Percentiles rank a stretch among this genome's conserved stretches.
Evolutionary conservation across 176 grass and related monocot species (phyloP).

Genomic region (Bolboschoenus planiculmis): DNA sequence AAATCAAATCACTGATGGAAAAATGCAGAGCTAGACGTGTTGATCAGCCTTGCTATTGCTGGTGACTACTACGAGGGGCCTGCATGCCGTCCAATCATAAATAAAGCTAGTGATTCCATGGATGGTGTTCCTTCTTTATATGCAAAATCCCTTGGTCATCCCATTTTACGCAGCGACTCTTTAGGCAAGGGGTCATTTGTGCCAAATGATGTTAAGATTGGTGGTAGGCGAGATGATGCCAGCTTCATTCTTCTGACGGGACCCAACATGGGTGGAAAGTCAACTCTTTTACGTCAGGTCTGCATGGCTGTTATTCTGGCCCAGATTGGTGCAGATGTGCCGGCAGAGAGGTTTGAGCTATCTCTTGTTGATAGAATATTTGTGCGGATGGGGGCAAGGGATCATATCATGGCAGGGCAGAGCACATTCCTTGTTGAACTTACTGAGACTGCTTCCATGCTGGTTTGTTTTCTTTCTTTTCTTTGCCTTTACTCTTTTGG

Average conservation of each 20-base stretch:
- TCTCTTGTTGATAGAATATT: slow-evolving; percentile 87
- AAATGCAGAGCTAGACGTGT: slow-evolving; percentile 76
- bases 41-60: slow-evolving; percentile 83
- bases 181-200: slow-evolving; percentile 85
- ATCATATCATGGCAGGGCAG: slow-evolving; percentile 88
- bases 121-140: slow-evolving; percentile 52
- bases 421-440: slow-evolving; percentile 96
- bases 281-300: slow-evolving; percentile 93
- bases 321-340: slow-evolving; percentile 96
- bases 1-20: slow-evolving; percentile 14
- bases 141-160: slow-evolving; percentile 86
- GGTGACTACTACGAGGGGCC: slow-evolving; percentile 80
- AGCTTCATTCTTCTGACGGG: slow-evolving; percentile 91
- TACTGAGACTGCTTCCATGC: slow-evolving; percentile 75
- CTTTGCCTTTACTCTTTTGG: neutral
- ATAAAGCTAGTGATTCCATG: slow-evolving; percentile 32
- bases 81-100: slow-evolving; percentile 66
- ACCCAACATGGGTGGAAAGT: slow-evolving; percentile 99
- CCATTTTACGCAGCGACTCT: slow-evolving; percentile 59
- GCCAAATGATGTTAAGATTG: slow-evolving; percentile 75
- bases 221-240: slow-evolving; percentile 44
- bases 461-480: slow-evolving; percentile 50
- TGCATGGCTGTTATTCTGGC: slow-evolving; percentile 84
- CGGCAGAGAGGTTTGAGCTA: slow-evolving; percentile 73
- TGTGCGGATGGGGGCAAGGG: slow-evolving; percentile 96